These are phyloP conservation scores for Sporisorium scitamineum DNA, from an alignment of 1,284 basidiomycete species.

Conservation along the genomic window DNA sequence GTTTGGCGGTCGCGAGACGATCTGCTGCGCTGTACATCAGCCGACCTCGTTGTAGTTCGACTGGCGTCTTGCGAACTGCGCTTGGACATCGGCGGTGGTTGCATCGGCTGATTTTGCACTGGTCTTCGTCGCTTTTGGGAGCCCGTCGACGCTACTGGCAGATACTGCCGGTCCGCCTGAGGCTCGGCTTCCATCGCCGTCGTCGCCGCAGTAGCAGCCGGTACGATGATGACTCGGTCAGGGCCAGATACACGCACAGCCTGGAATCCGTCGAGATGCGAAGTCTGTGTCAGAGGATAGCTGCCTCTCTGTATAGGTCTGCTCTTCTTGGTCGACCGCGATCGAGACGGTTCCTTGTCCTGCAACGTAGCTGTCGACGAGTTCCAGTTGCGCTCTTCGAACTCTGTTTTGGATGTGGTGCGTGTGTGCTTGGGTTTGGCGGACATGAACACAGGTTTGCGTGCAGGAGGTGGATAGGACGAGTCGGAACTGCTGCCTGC, in stretches of 20 bases:
- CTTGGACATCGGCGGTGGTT: neutral
- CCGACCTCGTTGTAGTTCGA: neutral
- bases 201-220: neutral
- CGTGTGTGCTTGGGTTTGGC: constrained; percentile 18
- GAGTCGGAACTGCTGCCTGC: constrained; percentile 24
- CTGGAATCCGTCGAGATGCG: constrained; percentile 21
- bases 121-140: constrained; percentile 11
- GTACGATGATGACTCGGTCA: constrained; percentile 33
- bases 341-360: constrained; percentile 14
- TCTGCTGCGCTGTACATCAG: constrained; percentile 9
- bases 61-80: constrained; percentile 9
- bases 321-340: constrained; percentile 3
- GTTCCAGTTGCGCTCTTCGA: constrained; percentile 28
- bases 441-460: neutral
- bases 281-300: constrained; percentile 10
- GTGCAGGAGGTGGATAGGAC: constrained; percentile 9
- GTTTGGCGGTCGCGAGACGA: constrained; percentile 13
- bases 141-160: constrained; percentile 2
- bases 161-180: neutral
- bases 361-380: constrained; percentile 25
- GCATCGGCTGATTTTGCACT: neutral
- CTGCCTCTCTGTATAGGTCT: constrained; percentile 12
- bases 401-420: constrained; percentile 8
- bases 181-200: neutral
- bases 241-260: constrained; percentile 25